phyloP scores from a whole-genome alignment of 805 yeast genomes.

The Pichia kluyveri region DNA sequence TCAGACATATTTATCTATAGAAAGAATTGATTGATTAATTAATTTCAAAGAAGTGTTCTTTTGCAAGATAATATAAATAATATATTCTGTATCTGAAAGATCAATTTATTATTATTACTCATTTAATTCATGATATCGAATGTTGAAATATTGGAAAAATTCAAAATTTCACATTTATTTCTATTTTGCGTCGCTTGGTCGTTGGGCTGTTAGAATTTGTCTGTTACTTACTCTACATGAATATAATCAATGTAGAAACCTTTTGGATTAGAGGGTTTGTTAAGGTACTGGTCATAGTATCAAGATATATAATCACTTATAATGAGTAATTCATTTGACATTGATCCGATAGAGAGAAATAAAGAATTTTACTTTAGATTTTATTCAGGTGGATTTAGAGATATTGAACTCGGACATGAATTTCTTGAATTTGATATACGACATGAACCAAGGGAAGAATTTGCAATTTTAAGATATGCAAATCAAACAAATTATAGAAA shows the following conservation, averaged over 20 bases:
- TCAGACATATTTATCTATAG: slow-evolving; percentile 13
- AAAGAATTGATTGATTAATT: not conserved
- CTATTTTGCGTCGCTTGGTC: no score
- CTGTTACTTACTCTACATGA: no score
- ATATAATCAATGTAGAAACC: no score
- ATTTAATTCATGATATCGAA: no score
- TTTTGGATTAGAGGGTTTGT: no score
- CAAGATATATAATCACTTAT: not conserved
- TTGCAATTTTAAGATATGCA: slow-evolving; percentile 27
- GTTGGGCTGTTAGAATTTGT: no score
- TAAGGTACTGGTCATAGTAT: no score
- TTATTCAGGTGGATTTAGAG: slow-evolving; percentile 27
- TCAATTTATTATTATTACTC: no score
- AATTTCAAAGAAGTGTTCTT: not conserved
- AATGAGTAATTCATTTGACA: slow-evolving; percentile 1
- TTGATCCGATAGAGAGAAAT: not conserved
- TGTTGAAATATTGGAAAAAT: no score
- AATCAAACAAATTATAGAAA: slow-evolving; percentile 37
- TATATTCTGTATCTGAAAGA: no score
- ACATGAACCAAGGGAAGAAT: slow-evolving; percentile 5
- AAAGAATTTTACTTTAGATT: slow-evolving; percentile 29
- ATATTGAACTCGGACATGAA: slow-evolving; percentile 33
- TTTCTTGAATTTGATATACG: slow-evolving; percentile 26
- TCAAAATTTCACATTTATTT: no score
- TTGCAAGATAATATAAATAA: no score